phyloP scores from a whole-genome alignment of 2,329 filamentous ascomycete genomes.

The Metarhizium brunneum region DNA sequence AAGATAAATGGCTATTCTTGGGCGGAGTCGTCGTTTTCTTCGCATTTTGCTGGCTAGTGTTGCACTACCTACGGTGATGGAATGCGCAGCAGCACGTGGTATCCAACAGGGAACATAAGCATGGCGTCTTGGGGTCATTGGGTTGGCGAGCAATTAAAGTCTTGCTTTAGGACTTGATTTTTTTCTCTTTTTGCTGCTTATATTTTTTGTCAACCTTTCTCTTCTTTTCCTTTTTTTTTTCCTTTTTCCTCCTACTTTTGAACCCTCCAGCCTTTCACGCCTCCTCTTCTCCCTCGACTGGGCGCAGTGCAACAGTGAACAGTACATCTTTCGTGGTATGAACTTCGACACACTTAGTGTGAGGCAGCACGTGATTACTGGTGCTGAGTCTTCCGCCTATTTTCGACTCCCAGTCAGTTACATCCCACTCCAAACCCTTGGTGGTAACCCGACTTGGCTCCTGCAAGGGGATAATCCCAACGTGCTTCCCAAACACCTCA shows the following conservation, averaged over 20 bases:
- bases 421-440: conserved; percentile 82
- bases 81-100: not conserved
- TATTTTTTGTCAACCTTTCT: not conserved
- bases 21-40: conserved; percentile 81
- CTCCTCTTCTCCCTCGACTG: conserved; percentile 25
- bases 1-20: conserved; percentile 98
- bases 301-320: conserved; percentile 61
- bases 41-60: conserved; percentile 79
- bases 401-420: conserved; percentile 67
- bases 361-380: conserved; percentile 63
- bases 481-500: conserved; percentile 61
- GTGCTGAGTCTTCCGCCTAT: conserved; percentile 69
- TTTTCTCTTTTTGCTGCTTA: not conserved
- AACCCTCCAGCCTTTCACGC: conserved; percentile 9
- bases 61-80: conserved; percentile 64
- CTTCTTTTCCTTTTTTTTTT: not conserved
- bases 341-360: conserved; percentile 51
- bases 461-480: conserved; percentile 79
- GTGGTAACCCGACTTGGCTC: conserved; percentile 74
- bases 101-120: conserved; percentile 3
- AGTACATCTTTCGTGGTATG: conserved; percentile 55
- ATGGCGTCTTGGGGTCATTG: conserved; percentile 10
- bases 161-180: not conserved
- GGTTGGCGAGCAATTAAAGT: conserved; percentile 1
- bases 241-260: not conserved